Evolutionary conservation across 345 rosid genomes (phyloP), one percentile per base, ranked within the genome.

Genomic region (Heritiera fomes): DNA sequence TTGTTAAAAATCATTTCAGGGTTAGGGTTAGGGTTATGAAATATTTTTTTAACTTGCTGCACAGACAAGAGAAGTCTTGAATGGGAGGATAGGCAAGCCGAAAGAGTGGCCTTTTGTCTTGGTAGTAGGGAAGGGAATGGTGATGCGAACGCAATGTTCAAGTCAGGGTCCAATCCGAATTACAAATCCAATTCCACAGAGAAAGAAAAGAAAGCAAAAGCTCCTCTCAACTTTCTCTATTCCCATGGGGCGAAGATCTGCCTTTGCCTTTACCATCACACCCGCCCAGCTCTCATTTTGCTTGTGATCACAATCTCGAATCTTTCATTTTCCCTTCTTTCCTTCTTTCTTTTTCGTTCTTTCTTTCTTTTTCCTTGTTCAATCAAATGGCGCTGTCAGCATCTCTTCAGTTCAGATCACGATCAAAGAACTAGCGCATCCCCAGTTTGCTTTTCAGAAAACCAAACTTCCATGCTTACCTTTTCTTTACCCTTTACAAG

Each of bases 231-330:
- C 89, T 89, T 89, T 89, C 87, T 85, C 90, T 86, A 80, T 84
- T 85, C 87, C 86, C 90, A 89, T 86, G 86, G 78, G 82, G 53
- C 72, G 81, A 87, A 83, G 84, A 86, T 84, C 86, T 80, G 87
- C 71, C 85, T 77, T 78, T 78, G 64, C 86, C 86, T 83, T 83
- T 77, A 77, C 64, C 74, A 41, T 77, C 73, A 77, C 63, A 43
- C 49, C 64, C 9, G 0, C 28, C 6, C 3, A 34, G 38, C 38
- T 60, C 76, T 77, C 78, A 73, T 83, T 82, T 88, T 80, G 88
- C 88, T 88, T 88, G 81, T 79, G 76, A 85, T 83, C 80, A 47
- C 84, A 77, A 86, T 85, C 88, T 86, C 86, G 87, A 88, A 88
- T 88, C 89, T 83, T 85, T 83, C 81, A 1, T 80, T 78, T 84